Conservation (phyloP, 805 yeast species). For the Wickerhamomyces ciferrii region DNA sequence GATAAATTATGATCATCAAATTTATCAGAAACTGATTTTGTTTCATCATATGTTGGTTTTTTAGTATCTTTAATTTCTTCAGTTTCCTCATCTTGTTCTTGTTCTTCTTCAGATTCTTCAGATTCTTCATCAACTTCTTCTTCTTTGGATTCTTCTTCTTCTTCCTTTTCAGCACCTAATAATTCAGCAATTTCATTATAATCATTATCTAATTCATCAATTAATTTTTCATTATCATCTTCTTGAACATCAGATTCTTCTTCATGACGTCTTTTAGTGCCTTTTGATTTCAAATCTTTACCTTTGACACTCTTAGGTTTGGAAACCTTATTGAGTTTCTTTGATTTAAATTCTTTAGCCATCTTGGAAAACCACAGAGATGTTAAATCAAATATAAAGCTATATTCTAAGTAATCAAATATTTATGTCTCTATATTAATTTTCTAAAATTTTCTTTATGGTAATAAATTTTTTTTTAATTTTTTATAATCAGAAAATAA, state of each 20-base stretch:
- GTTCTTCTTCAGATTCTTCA: slow-evolving; percentile 6
- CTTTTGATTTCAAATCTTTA: slow-evolving; percentile 8
- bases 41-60: slow-evolving; percentile 1
- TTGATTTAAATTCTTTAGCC: slow-evolving; percentile 15
- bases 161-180: slow-evolving; percentile 34
- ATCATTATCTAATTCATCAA: slow-evolving; percentile 51
- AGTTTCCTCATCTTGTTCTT: slow-evolving; percentile 18
- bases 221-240: slow-evolving; percentile 34
- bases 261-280: slow-evolving; percentile 23
- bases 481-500: neutral
- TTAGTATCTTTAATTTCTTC: slow-evolving; percentile 11
- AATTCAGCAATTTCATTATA: slow-evolving; percentile 53
- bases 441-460: neutral
- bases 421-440: neutral
- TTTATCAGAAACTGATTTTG: slow-evolving; percentile 20
- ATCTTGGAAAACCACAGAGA: slow-evolving; percentile 1
- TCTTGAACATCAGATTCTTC: slow-evolving; percentile 22
- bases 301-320: neutral
- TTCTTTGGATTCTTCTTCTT: slow-evolving; percentile 14
- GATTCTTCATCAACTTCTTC: slow-evolving; percentile 14
- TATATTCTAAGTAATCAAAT: no score
- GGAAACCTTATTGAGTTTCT: slow-evolving; percentile 2
- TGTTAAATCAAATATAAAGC: neutral
- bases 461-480: neutral
- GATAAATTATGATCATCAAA: slow-evolving; percentile 61